A percentile compares a stretch with the other conserved stretches of the same genome.
These are phyloP conservation scores for Xylariaceae sp. DNA, from an alignment of 2,329 filamentous ascomycete genomes.

Conservation along the genomic window DNA sequence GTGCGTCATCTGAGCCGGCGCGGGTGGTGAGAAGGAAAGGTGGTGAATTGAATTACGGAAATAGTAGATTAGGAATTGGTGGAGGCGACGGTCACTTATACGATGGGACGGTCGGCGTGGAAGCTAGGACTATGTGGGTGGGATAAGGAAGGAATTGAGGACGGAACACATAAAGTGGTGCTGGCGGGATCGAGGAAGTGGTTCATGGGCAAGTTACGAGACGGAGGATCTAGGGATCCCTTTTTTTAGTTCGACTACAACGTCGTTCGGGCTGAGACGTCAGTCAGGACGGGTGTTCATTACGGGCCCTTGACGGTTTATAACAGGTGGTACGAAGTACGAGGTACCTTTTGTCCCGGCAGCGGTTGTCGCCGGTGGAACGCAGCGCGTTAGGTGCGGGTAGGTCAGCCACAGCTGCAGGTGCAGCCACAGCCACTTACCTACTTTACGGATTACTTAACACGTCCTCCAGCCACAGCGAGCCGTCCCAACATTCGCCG, in stretches of 20 bases:
- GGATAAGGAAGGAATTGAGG: background rate
- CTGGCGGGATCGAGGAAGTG: too few species aligned
- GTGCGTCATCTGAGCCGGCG: constrained; percentile 2
- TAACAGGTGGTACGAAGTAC: background rate
- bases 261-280: background rate
- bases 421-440: background rate
- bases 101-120: background rate
- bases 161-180: background rate
- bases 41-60: background rate
- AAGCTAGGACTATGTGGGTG: too few species aligned
- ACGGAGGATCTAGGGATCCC: background rate
- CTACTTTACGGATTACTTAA: too few species aligned
- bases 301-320: too few species aligned
- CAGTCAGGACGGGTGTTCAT: background rate
- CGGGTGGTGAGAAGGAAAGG: background rate
- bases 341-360: background rate
- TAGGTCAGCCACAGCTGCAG: background rate
- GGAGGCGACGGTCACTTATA: background rate
- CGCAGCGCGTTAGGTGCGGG: background rate
- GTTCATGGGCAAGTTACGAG: background rate
- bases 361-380: too few species aligned
- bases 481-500: background rate
- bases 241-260: background rate
- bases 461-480: background rate
- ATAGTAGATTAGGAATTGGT: background rate